Evolutionary conservation across 352 stramenopile species (phyloP), one percentile per base, ranked within the genome.

Genomic region (Phytophthora litchii): DNA sequence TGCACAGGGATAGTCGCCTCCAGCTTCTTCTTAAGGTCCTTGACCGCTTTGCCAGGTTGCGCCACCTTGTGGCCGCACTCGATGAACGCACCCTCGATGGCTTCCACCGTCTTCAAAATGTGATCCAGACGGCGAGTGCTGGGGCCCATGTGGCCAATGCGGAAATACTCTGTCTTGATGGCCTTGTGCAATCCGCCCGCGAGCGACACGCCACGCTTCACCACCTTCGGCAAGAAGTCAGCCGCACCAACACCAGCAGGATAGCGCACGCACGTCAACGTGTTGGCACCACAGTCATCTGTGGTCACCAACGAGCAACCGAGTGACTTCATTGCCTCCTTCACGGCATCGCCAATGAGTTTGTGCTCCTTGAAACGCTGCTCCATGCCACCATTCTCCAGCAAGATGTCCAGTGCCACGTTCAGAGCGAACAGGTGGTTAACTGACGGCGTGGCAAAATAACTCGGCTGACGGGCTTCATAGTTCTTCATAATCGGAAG

Each of bases 151-250:
- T 92, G 83, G 34, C 83, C 83, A 52, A 92, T 92, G 31, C 83
- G 83, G 60, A 92, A 92, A 74, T 92, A 92, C 48, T 92, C 75
- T 17, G 73, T 90, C 77, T 92, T 92, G 65, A 92, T 92, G 42
- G 85, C 60, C 57, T 89, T 89, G 71, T 90, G 83, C 27, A 92
- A 65, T 0, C 80, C 83, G 5, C 83, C 83, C 8, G 83, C 80
- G 14, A 92, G 72, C 49, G 83, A 92, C 23, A 92, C 81, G 6
- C 83, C 83, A 35, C 77, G 79, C 52, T 84, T 76, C 9, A 82
- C 68, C 3, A 89, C 81, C 61, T 91, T 92, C 17, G 83, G 81
- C 43, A 92, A 47, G 47, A 92, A 89, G 60, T 90, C 81, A 4
- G 80, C 60, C 3, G 73, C 83, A 0, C 76, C 69, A 12, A 92